These are phyloP conservation scores for Yarrowia divulgata DNA, from an alignment of 805 yeast genomes.

Conservation along the genomic window DNA sequence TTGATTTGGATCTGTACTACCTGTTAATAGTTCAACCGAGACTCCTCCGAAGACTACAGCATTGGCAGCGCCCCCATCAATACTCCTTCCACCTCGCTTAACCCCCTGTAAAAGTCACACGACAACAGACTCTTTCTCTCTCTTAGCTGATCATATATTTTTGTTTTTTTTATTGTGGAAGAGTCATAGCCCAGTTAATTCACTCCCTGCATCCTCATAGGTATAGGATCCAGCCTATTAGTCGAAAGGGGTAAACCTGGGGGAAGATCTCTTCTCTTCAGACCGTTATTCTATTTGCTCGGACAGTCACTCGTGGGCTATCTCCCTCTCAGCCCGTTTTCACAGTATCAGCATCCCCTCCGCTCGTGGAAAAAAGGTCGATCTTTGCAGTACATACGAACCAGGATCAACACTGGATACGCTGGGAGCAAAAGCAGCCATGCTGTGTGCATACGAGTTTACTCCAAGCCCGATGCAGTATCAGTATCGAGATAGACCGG, in stretches of 20 bases:
- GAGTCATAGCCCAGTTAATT: no score
- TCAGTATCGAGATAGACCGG: no score
- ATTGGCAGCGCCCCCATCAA: no score
- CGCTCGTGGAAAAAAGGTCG: not conserved
- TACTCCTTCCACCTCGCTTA: no score
- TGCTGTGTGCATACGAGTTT: not conserved
- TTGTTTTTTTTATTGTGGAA: no score
- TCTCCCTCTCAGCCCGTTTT: not conserved
- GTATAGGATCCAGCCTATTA: not conserved
- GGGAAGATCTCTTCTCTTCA: not conserved
- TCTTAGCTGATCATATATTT: no score
- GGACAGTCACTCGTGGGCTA: constrained; percentile 6
- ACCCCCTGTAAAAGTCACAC: not conserved
- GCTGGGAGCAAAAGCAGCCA: constrained; percentile 5
- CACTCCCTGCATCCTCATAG: no score
- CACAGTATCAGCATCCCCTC: not conserved
- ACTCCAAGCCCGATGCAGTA: no score
- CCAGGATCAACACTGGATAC: constrained; percentile 8
- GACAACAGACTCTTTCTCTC: not conserved
- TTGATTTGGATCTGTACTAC: no score
- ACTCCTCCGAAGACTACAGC: no score
- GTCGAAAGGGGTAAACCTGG: not conserved
- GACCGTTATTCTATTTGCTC: not conserved
- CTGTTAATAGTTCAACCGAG: no score
- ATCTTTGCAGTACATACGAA: not conserved